phyloP scores from a whole-genome alignment of 495 filamentous ascomycete genomes.

The Aspergillus coremiiformis region DNA sequence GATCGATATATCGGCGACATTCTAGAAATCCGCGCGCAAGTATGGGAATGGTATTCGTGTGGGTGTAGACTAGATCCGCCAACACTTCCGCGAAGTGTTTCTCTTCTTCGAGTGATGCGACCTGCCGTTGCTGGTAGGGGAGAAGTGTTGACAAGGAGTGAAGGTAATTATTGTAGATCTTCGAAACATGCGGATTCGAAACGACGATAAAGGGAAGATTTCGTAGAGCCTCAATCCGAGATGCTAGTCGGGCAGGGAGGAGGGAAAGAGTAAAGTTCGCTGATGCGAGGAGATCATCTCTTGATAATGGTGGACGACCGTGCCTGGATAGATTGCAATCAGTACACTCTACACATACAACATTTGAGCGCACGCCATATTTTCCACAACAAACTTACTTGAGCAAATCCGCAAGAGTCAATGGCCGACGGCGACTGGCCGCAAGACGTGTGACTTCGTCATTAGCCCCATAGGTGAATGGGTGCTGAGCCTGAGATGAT shows the following conservation, averaged over 20 bases:
- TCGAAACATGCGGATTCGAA: slow-evolving; percentile 83
- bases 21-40: slow-evolving; percentile 89
- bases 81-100: slow-evolving; percentile 84
- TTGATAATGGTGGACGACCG: slow-evolving; percentile 80
- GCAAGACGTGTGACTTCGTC: slow-evolving; percentile 74
- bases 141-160: slow-evolving; percentile 85
- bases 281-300: slow-evolving; percentile 69
- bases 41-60: slow-evolving; percentile 87
- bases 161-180: slow-evolving; percentile 91
- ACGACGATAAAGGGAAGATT: slow-evolving; percentile 97
- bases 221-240: slow-evolving; percentile 82
- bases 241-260: slow-evolving; percentile 87
- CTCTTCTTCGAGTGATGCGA: slow-evolving; percentile 80
- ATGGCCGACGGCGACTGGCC: slow-evolving; percentile 64
- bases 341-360: background rate
- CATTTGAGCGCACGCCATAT: background rate
- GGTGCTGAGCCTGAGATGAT: slow-evolving; percentile 15
- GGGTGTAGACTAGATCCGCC: slow-evolving; percentile 86
- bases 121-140: slow-evolving; percentile 68
- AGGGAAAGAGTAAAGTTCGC: slow-evolving; percentile 93
- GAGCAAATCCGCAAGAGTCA: slow-evolving; percentile 82
- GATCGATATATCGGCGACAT: slow-evolving; percentile 76
- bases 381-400: slow-evolving; percentile 47
- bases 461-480: slow-evolving; percentile 43
- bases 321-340: slow-evolving; percentile 46